Conservation (phyloP, 345 rosid genomes). For the Psidium friedrichsthalianum region DNA sequence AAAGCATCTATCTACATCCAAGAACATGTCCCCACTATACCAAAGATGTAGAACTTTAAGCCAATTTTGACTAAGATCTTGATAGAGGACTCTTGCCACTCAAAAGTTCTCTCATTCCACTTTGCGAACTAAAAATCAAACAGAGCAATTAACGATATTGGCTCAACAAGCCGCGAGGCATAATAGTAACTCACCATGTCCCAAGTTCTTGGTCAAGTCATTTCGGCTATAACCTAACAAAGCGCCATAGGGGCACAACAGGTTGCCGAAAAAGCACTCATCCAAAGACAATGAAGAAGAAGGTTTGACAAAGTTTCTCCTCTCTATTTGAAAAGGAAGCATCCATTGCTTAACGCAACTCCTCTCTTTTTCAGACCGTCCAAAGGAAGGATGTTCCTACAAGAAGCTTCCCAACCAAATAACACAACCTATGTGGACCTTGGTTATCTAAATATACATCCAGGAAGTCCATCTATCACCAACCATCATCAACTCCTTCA, state of each 20-base stretch:
- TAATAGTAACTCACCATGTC: neutral
- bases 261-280: neutral
- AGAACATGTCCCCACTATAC: neutral
- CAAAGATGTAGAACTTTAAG: neutral
- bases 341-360: neutral
- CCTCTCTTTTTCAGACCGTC: neutral
- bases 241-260: neutral
- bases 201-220: neutral
- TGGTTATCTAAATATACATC: neutral
- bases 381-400: neutral
- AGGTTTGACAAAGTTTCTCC: neutral
- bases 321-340: neutral
- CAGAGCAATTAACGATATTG: neutral
- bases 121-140: neutral
- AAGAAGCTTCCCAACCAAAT: neutral
- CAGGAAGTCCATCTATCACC: neutral
- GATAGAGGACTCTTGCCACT: neutral
- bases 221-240: neutral
- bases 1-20: neutral
- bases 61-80: neutral
- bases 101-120: neutral
- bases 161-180: neutral
- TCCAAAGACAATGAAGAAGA: neutral
- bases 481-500: neutral
- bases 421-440: neutral